phyloP scores from a whole-genome alignment of 768 basidiomycete genomes.

The Chlorophyllum brunneum region DNA sequence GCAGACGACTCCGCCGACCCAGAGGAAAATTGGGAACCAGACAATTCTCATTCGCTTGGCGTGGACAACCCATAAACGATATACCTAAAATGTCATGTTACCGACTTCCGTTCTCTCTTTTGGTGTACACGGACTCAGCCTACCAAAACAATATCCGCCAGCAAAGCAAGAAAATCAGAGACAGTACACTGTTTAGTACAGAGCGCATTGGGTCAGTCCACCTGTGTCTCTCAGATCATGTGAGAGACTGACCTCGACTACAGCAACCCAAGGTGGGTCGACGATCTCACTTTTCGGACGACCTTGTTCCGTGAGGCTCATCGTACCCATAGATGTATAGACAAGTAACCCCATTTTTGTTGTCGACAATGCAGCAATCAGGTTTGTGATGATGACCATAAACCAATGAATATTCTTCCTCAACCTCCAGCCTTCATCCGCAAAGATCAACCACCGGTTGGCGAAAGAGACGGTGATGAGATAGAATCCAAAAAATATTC shows the following conservation, averaged over 20 bases:
- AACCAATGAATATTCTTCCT: conserved; percentile 4
- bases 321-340: background rate
- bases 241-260: background rate
- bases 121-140: background rate
- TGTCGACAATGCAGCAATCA: background rate
- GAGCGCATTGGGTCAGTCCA: background rate
- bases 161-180: background rate
- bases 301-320: background rate
- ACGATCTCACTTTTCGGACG: no score
- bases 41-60: background rate
- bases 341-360: background rate
- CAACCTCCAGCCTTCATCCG: conserved; percentile 9
- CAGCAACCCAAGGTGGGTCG: no score
- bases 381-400: background rate
- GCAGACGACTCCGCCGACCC: conserved; percentile 10
- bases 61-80: conserved; percentile 12
- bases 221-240: background rate
- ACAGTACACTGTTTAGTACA: background rate
- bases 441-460: conserved; percentile 7
- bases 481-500: conserved; percentile 1
- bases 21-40: conserved; percentile 7
- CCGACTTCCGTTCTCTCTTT: background rate
- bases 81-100: background rate
- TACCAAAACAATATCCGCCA: background rate
- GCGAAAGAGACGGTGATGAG: background rate